phyloP scores from a whole-genome alignment of 345 rosid species.

The Balakata baccata region DNA sequence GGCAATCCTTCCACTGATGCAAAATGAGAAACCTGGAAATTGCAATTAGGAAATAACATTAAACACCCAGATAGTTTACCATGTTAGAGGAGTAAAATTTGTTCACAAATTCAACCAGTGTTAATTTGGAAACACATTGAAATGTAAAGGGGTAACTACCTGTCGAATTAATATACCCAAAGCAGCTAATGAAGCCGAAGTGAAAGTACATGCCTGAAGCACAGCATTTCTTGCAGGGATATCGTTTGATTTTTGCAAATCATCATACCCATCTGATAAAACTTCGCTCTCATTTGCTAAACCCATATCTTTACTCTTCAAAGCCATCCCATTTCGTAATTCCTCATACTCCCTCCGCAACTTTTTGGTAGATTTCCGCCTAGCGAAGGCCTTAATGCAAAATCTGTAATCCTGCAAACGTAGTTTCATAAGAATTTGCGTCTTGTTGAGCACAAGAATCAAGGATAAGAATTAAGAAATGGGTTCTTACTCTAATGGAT shows the following conservation, averaged over 20 bases:
- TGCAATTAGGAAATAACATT: conserved; percentile 13
- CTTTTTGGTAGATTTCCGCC: conserved; percentile 52
- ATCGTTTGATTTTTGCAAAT: conserved; percentile 19
- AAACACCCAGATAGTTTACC: neutral
- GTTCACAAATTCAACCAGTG: too few species aligned
- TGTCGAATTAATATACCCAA: conserved; percentile 61
- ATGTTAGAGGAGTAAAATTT: neutral
- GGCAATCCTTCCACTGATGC: conserved; percentile 72
- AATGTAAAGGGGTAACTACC: conserved; percentile 30
- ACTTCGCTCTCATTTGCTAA: conserved; percentile 24
- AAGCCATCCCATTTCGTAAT: conserved; percentile 21
- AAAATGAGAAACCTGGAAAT: conserved; percentile 68
- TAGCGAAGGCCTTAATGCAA: conserved; percentile 30
- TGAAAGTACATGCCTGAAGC: conserved; percentile 68
- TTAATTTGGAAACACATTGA: neutral
- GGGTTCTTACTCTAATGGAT: conserved; percentile 32
- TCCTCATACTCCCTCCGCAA: conserved; percentile 24
- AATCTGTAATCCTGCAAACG: conserved; percentile 33
- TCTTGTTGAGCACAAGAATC: neutral
- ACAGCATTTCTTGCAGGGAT: conserved; percentile 61
- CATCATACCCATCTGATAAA: conserved; percentile 30
- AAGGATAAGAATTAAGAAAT: neutral
- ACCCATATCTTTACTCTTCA: conserved; percentile 10
- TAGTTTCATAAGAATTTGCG: neutral
- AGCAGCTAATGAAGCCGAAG: conserved; percentile 71